Evolutionary conservation across 768 basidiomycete species (phyloP).

Genomic region (Kwoniella newhampshirensis): DNA sequence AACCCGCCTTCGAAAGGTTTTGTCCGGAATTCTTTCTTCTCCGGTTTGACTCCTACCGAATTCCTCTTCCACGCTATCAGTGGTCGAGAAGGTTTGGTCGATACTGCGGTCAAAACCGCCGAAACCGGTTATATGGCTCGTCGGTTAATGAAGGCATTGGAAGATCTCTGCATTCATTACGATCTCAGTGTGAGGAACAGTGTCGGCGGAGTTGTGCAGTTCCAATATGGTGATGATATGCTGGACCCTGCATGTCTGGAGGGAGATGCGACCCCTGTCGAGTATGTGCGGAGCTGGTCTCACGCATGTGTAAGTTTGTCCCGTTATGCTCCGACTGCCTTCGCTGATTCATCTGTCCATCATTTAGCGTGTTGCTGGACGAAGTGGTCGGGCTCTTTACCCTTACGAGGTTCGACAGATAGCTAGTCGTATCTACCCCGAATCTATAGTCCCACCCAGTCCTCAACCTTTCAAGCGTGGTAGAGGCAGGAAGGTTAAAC

Average conservation of each 20-base stretch:
- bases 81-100: conserved; percentile 95
- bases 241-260: conserved; percentile 95
- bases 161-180: conserved; percentile 94
- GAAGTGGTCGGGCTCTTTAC: conserved; percentile 66
- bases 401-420: conserved; percentile 83
- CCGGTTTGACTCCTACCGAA: conserved; percentile 85
- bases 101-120: conserved; percentile 99
- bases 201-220: conserved; percentile 91
- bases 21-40: conserved; percentile 95
- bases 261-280: conserved; percentile 90
- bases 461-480: conserved; percentile 55
- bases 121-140: conserved; percentile 99
- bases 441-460: conserved; percentile 19
- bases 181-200: conserved; percentile 94
- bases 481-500: conserved; percentile 41
- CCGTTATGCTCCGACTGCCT: background rate
- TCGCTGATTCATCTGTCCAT: conserved; percentile 4
- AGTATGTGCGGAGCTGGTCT: conserved; percentile 79
- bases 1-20: conserved; percentile 97
- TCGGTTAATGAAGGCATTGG: conserved; percentile 96
- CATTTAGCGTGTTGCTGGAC: conserved; percentile 64
- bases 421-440: conserved; percentile 53
- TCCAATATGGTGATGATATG: conserved; percentile 94
- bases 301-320: conserved; percentile 67
- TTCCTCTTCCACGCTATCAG: conserved; percentile 99